Evolutionary conservation across 768 basidiomycete species (phyloP).

Genomic region (Cystofilobasidium macerans): DNA sequence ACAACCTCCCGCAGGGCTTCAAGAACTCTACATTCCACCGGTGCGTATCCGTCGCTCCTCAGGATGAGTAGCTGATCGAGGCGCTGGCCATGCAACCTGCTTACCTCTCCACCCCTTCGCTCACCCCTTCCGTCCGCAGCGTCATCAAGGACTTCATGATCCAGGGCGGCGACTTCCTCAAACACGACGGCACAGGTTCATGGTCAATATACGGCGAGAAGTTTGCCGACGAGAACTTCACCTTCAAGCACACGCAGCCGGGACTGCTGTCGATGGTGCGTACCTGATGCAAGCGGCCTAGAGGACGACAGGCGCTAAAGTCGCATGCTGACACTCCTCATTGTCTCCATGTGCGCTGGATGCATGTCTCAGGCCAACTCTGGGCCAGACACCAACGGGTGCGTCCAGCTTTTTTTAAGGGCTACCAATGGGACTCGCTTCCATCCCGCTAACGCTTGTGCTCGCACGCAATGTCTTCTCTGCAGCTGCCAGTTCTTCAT

Average conservation of each 20-base stretch:
- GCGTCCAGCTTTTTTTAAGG: too few species aligned
- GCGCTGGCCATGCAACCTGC: neutral
- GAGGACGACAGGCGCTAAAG: neutral
- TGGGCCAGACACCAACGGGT: slow-evolving; percentile 80
- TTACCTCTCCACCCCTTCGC: neutral
- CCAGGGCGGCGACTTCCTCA: slow-evolving; percentile 94
- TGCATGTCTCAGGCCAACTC: slow-evolving; percentile 81
- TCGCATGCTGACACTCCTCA: neutral
- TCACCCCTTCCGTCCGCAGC: neutral
- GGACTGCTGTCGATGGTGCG: slow-evolving; percentile 83
- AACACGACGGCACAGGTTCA: slow-evolving; percentile 86
- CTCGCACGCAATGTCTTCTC: too few species aligned
- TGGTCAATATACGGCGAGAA: slow-evolving; percentile 97
- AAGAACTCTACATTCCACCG: slow-evolving; percentile 85
- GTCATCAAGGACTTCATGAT: slow-evolving; percentile 63
- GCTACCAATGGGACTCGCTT: too few species aligned
- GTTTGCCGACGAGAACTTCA: slow-evolving; percentile 92
- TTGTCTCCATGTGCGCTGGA: neutral
- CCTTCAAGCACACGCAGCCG: slow-evolving; percentile 71
- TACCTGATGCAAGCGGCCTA: slow-evolving; percentile 11
- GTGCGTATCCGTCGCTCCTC: too few species aligned
- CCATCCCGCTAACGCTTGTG: too few species aligned
- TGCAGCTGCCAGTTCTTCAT: slow-evolving; percentile 74
- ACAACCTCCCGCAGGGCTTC: slow-evolving; percentile 62
- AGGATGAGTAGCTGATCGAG: too few species aligned